These are phyloP conservation scores for Coemansia sp. DNA, from an alignment of 192 early-diverging fungal species.

Conservation along the genomic window DNA sequence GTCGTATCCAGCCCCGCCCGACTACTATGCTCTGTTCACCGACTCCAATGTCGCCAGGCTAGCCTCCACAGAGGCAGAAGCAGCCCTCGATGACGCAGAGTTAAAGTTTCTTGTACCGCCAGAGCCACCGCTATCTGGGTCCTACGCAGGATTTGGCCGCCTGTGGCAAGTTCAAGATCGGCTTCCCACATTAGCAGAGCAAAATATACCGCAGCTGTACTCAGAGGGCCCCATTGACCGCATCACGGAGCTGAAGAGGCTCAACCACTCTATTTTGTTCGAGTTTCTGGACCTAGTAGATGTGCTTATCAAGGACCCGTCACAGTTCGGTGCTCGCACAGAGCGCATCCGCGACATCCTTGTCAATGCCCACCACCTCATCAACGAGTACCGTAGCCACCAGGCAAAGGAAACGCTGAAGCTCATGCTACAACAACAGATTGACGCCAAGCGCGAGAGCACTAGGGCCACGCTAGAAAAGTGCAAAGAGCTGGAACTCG, in stretches of 20 bases:
- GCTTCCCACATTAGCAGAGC: slow-evolving; percentile 60
- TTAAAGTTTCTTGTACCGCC: slow-evolving; percentile 61
- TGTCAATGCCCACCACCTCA: slow-evolving; percentile 78
- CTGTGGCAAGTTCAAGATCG: slow-evolving; percentile 63
- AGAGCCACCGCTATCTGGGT: slow-evolving; percentile 53
- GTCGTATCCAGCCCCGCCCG: slow-evolving; percentile 67
- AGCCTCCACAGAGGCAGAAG: slow-evolving; percentile 4
- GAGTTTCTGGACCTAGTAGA: slow-evolving; percentile 75
- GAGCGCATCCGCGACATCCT: slow-evolving; percentile 70
- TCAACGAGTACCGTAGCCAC: slow-evolving; percentile 81
- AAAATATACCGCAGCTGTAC: slow-evolving; percentile 66
- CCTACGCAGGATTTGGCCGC: slow-evolving; percentile 68
- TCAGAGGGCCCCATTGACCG: slow-evolving; percentile 65
- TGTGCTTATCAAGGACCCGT: slow-evolving; percentile 57
- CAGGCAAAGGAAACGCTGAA: slow-evolving; percentile 72
- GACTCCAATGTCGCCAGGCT: slow-evolving; percentile 56
- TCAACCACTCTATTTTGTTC: slow-evolving; percentile 62
- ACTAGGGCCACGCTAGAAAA: slow-evolving; percentile 21
- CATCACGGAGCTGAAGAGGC: slow-evolving; percentile 62
- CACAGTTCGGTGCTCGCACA: slow-evolving; percentile 58
- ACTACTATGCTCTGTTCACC: slow-evolving; percentile 66
- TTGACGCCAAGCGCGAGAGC: slow-evolving; percentile 42
- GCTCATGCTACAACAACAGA: slow-evolving; percentile 66
- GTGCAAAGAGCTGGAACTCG: slow-evolving; percentile 26
- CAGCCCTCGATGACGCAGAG: slow-evolving; percentile 31